Evolutionary conservation across 495 filamentous ascomycete species (phyloP).

Genomic region (Filosporella fistucella): DNA sequence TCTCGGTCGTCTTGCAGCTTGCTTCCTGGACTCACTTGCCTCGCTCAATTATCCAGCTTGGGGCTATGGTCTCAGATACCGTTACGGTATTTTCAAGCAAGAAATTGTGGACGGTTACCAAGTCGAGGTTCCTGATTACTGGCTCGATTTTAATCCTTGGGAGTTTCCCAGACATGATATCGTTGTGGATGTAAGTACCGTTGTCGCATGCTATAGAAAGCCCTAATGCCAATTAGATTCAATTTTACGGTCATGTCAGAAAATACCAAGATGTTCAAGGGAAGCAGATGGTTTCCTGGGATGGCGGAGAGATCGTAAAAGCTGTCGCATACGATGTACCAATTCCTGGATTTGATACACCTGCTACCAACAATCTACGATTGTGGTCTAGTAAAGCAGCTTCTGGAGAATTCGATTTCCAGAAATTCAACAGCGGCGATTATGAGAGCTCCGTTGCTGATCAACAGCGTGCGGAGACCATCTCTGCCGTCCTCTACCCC

Average conservation of each 20-base stretch:
- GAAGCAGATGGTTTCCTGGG: slow-evolving; percentile 69
- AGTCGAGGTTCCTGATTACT: slow-evolving; percentile 96
- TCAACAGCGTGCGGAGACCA: slow-evolving; percentile 93
- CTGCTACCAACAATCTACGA: slow-evolving; percentile 92
- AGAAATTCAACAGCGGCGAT: slow-evolving; percentile 97
- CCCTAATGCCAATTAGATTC: slow-evolving; percentile 47
- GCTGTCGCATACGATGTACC: slow-evolving; percentile 95
- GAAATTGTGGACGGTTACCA: slow-evolving; percentile 98
- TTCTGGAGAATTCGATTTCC: slow-evolving; percentile 97
- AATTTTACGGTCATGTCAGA: slow-evolving; percentile 85
- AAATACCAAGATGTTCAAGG: slow-evolving; percentile 71
- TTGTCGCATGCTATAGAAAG: not conserved
- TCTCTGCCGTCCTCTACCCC: slow-evolving; percentile 94
- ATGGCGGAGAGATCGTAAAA: slow-evolving; percentile 87
- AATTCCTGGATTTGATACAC: slow-evolving; percentile 83
- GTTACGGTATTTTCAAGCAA: slow-evolving; percentile 99
- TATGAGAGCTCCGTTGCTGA: slow-evolving; percentile 97
- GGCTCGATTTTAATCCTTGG: slow-evolving; percentile 99
- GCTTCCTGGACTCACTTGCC: slow-evolving; percentile 93
- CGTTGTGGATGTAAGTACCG: slow-evolving; percentile 71
- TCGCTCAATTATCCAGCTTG: slow-evolving; percentile 93
- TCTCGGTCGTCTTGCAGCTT: slow-evolving; percentile 89
- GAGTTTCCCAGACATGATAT: slow-evolving; percentile 96
- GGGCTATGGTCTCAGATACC: slow-evolving; percentile 93
- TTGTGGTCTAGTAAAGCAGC: slow-evolving; percentile 97